Evolutionary conservation across 257 asterid genomes (phyloP).

Genomic region (Thymus mandschuricus): DNA sequence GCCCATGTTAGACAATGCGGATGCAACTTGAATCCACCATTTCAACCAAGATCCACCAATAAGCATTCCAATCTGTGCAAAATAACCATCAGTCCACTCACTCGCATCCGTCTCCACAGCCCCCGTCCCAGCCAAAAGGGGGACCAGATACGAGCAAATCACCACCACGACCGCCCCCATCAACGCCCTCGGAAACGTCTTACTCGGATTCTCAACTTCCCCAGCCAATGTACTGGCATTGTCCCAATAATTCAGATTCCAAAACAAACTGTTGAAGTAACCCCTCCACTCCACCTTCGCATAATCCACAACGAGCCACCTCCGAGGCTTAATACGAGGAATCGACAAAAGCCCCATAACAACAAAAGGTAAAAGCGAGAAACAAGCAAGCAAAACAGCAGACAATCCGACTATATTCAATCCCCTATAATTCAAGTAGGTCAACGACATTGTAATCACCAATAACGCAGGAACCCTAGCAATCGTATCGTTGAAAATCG

Average conservation of each 20-base stretch:
- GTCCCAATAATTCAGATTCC: constrained; percentile 93
- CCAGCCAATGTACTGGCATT: constrained; percentile 89
- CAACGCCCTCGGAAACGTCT: constrained; percentile 70
- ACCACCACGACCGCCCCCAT: constrained; percentile 74
- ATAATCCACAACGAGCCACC: constrained; percentile 67
- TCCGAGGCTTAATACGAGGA: constrained; percentile 59
- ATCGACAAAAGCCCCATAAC: constrained; percentile 62
- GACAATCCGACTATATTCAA: constrained; percentile 77
- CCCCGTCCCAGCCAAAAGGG: constrained; percentile 82
- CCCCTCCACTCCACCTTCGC: constrained; percentile 71
- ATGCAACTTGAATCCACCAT: constrained; percentile 94
- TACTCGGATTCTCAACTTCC: constrained; percentile 74
- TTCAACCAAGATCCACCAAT: constrained; percentile 89
- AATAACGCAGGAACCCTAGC: constrained; percentile 78
- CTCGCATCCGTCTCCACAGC: constrained; percentile 64
- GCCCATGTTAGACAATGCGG: constrained; percentile 93
- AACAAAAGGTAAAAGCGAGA: constrained; percentile 72
- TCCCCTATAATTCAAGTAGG: constrained; percentile 77
- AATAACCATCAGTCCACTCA: constrained; percentile 89
- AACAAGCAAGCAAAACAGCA: constrained; percentile 73
- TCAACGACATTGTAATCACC: constrained; percentile 61
- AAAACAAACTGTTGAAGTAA: constrained; percentile 73
- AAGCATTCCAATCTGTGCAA: constrained; percentile 77
- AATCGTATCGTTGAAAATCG: constrained; percentile 44
- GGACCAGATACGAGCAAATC: constrained; percentile 67